Conservation (phyloP, 2,329 filamentous ascomycete genomes). For the Alternaria viburni region DNA sequence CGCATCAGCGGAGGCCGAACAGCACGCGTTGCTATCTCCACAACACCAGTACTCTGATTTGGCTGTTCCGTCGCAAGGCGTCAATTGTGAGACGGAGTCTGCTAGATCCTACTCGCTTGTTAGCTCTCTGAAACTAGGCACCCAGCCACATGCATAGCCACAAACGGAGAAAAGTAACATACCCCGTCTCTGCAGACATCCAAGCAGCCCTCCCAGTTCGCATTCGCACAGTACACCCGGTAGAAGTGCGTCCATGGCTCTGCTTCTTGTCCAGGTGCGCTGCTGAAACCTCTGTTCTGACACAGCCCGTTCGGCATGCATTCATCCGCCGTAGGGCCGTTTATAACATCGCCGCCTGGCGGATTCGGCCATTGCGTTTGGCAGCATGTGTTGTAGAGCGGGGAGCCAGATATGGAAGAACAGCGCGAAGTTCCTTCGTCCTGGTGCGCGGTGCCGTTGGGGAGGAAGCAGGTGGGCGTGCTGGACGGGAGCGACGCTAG, state of each 20-base stretch:
- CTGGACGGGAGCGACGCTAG: neutral
- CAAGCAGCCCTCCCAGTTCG: conserved; percentile 12
- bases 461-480: conserved; percentile 4
- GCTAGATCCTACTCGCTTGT: neutral
- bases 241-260: conserved; percentile 11
- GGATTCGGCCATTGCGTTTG: conserved; percentile 5
- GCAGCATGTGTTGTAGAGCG: conserved; percentile 16
- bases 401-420: neutral
- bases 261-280: neutral
- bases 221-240: conserved; percentile 12
- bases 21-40: conserved; percentile 2
- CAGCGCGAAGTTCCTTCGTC: conserved; percentile 3
- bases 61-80: conserved; percentile 17
- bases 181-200: conserved; percentile 13
- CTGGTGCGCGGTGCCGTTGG: conserved; percentile 4
- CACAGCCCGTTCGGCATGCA: conserved; percentile 23
- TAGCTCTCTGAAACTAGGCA: neutral
- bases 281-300: conserved; percentile 10
- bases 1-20: neutral
- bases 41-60: conserved; percentile 17
- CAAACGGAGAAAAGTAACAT: neutral
- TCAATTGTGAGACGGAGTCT: conserved; percentile 4
- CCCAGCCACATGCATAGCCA: neutral
- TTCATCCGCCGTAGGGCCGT: conserved; percentile 13
- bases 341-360: conserved; percentile 6